Evolutionary conservation across 129 eudicot genomes (phyloP), one percentile per base, ranked within the genome.

Genomic region (Flaveria ramosissima): DNA sequence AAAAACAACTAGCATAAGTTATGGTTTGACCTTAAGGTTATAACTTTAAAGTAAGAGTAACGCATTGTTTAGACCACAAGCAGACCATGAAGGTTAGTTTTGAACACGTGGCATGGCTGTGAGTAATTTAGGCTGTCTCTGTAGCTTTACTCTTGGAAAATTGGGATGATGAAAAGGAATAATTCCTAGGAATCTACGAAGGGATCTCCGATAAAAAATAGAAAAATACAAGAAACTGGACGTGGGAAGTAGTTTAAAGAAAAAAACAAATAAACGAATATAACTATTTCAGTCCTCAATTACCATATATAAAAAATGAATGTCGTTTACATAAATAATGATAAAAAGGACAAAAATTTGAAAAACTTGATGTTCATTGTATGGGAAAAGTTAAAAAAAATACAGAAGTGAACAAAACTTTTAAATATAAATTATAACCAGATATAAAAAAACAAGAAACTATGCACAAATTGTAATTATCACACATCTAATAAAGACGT

Each of bases 181-280:
- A 86, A 86, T 81, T 68, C 90, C 76, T 56, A 43, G 84, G 93
- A 83, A 88, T 88, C 93, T 83, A 55, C 84, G 76, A 24, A 26
- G 41, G 84, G 59, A 57, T 20, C 66, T 23, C 36, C 8, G 16
- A 48, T 56, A 19, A 1, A 56, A 56, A 20, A 20, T 56, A 20
- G 13, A 11, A 59, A 59, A 59, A 17, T 27, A 53, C 53, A 20
- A 56, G 52, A 69, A 51, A 75, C 52, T 81, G 80, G 72, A 67
- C 36, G 71, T 55, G 71, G 60, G 61, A 80, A 68, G 23, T 60
- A 30, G 84, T 74, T 66, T 19, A 46, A 52, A 59, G 15, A 65
- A 43, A 73, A 73, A 55, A 65, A 45, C 74, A 42, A 80, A 65
- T 42, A 8, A 57, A 36, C 16, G 78, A 39, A 79, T 48, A 48